Base-by-base conservation (phyloP, 176 grass and related monocot species). In the Triticum turgidum region DNA sequence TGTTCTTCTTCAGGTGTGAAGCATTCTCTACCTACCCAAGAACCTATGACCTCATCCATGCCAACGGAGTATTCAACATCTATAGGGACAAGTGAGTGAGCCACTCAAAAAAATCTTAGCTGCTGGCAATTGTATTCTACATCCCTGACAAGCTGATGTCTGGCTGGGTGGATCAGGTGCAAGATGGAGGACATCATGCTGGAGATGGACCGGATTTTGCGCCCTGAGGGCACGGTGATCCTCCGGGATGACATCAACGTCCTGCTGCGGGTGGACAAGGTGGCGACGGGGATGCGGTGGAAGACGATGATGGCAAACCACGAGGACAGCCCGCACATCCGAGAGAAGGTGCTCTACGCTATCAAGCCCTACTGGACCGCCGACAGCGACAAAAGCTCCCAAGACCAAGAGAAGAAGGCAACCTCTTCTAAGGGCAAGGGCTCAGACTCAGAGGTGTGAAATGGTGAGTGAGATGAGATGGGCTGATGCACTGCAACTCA, bases 11-110 rank as follows among this genome's bases (percentile, higher is more conserved):
- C 72, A 98, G 96, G 96, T 98, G 96, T 82, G 96, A 98, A 77
- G 96, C 91, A 24, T 98, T 98, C 84, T 98, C 96, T 1, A 98
- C 90, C 69, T 98, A 98, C 73, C 93, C 96, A 82, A 98, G 96
- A 81, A 95, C 96, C 30, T 98, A 98, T 11, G 96, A 95, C 65
- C 91, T 98, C 78, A 94, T 98, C 56, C 96, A 94, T 84, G 96
- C 59, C 45, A 84, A 92, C 85, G 93, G 90, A 34, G 89, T 95
- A 80, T 95, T 95, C 74, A 89, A 82, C 35, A 89, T 98, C 75
- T 94, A 95, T 87, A 76, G 82, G 90, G 73, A 90, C 69, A 95
- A 85, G 96, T 95, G 79, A 92, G 39, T 94, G 82, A 92, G 41
- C 66, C 65, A 21, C 11, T 61, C 33, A 25, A 3, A 75, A 6